These are phyloP conservation scores for Pseudogymnoascus sp. DNA, from an alignment of 2,329 filamentous ascomycete species.

Conservation along the genomic window DNA sequence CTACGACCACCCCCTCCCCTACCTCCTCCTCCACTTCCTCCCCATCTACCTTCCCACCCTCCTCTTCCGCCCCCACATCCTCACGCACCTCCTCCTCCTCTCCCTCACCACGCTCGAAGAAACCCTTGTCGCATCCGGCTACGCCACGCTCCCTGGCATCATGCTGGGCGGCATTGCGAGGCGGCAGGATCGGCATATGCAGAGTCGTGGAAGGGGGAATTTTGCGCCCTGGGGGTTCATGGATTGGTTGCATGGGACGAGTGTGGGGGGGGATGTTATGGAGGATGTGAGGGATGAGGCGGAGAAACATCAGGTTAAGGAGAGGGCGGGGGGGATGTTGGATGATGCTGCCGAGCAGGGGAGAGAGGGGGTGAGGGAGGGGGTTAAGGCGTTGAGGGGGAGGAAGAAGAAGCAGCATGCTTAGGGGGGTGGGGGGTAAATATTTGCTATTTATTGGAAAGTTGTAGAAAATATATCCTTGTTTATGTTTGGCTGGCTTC, in stretches of 20 bases:
- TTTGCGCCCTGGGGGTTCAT: constrained; percentile 53
- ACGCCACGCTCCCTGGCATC: constrained; percentile 47
- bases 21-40: constrained; percentile 53
- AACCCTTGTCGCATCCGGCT: constrained; percentile 58
- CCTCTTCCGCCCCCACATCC: constrained; percentile 57
- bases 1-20: constrained; percentile 59
- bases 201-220: constrained; percentile 46
- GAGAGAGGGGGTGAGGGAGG: constrained; percentile 24
- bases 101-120: constrained; percentile 57
- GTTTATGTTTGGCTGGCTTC: neutral
- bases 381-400: constrained; percentile 20
- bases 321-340: constrained; percentile 28
- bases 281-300: constrained; percentile 47
- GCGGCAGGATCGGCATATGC: constrained; percentile 47
- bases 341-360: constrained; percentile 28
- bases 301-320: constrained; percentile 44
- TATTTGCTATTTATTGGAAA: neutral
- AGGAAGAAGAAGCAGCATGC: constrained; percentile 17
- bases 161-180: constrained; percentile 43
- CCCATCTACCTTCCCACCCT: constrained; percentile 58
- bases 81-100: constrained; percentile 62
- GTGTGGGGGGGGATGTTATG: constrained; percentile 42
- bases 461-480: neutral
- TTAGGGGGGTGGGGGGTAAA: neutral
- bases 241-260: constrained; percentile 53